Evolutionary conservation across 139 green algal genomes (phyloP).

Genomic region (Chlamydomonas asymmetrica): DNA sequence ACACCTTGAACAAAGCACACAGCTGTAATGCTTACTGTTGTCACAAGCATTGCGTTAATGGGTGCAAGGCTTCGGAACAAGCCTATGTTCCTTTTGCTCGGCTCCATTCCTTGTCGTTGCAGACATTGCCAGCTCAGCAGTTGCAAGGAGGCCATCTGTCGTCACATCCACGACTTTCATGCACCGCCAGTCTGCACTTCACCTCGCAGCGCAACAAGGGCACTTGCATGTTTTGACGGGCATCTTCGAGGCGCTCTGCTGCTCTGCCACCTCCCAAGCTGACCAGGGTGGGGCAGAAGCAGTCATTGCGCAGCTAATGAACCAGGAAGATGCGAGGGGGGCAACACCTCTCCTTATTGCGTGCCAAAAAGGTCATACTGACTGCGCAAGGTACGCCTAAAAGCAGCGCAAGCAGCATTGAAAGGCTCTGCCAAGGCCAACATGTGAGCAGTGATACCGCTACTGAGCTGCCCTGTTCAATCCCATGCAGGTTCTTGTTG

Average conservation of each 20-base stretch:
- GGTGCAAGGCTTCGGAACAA: no score
- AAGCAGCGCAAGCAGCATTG: slow-evolving; percentile 2
- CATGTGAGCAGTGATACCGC: background rate
- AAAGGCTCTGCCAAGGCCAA: background rate
- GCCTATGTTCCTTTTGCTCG: no score
- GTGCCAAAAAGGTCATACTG: background rate
- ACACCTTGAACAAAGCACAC: no score
- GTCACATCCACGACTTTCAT: no score
- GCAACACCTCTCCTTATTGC: background rate
- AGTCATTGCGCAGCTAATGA: background rate
- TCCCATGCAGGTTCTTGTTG: slow-evolving; percentile 23
- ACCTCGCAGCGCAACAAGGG: slow-evolving; percentile 21
- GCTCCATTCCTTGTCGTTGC: no score
- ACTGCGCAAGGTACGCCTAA: slow-evolving; percentile 8
- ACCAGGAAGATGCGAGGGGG: background rate
- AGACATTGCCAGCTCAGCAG: no score
- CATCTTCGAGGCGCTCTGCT: slow-evolving; percentile 23
- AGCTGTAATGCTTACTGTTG: no score
- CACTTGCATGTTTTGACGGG: slow-evolving; percentile 24
- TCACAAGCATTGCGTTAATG: no score
- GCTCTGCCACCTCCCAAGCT: slow-evolving; percentile 9
- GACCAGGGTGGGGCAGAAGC: background rate
- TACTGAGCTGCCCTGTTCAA: background rate
- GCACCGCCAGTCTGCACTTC: slow-evolving; percentile 11
- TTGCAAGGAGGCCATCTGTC: no score